Conservation (phyloP, 306 rosid species). For the Crotalaria pallida region DNA sequence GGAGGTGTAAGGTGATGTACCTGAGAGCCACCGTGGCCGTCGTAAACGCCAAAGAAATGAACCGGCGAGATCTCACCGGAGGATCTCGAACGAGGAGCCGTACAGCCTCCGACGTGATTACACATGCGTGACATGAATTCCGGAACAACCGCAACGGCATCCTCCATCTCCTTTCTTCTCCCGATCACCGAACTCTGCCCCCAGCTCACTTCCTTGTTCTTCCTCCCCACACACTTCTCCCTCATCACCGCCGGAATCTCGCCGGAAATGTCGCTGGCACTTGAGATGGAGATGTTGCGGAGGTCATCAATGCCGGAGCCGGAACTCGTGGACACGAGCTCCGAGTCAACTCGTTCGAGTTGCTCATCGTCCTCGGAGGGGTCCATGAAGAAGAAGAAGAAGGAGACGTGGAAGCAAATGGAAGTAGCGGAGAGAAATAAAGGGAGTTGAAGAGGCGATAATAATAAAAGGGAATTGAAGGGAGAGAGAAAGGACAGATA, state of each 20-base stretch:
- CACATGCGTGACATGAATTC: slow-evolving; percentile 58
- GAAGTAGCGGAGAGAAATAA: neutral
- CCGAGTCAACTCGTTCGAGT: slow-evolving; percentile 46
- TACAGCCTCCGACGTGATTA: slow-evolving; percentile 69
- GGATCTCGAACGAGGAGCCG: slow-evolving; percentile 57
- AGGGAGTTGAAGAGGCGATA: neutral
- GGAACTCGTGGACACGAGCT: slow-evolving; percentile 27
- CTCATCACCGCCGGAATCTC: slow-evolving; percentile 39
- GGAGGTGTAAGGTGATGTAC: slow-evolving; percentile 14
- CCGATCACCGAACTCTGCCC: slow-evolving; percentile 69
- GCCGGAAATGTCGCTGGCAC: slow-evolving; percentile 63
- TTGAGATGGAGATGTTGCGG: slow-evolving; percentile 21
- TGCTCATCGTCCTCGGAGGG: slow-evolving; percentile 27
- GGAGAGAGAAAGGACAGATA: slow-evolving; percentile 31
- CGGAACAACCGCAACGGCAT: slow-evolving; percentile 58
- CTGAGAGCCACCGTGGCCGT: slow-evolving; percentile 91
- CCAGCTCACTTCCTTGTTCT: slow-evolving; percentile 49
- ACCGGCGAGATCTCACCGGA: slow-evolving; percentile 57
- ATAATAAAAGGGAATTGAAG: slow-evolving; percentile 30
- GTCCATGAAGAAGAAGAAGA: neutral
- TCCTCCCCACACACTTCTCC: slow-evolving; percentile 66
- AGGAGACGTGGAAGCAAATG: neutral
- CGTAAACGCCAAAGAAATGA: slow-evolving; percentile 82
- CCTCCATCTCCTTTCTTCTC: slow-evolving; percentile 78
- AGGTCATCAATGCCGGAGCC: slow-evolving; percentile 34